Evolutionary conservation across 805 yeast species (phyloP), one percentile per base, ranked within the genome.

Genomic region (Pichia paraexigua): DNA sequence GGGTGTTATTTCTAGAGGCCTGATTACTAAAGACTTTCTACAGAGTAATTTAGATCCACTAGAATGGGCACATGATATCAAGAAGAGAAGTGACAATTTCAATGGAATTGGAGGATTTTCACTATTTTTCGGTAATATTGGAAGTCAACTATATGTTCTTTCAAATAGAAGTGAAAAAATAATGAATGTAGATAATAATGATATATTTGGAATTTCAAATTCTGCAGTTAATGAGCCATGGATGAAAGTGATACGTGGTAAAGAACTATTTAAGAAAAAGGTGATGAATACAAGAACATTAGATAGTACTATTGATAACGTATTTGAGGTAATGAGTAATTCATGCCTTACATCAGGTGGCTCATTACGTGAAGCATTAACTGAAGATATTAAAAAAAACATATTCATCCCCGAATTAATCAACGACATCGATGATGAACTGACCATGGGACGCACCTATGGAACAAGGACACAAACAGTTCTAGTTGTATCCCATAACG

Each of bases 231-330:
- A 74, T 30, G 72, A 79, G 25, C 85, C 87, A 8, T 91, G 98
- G 97, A 75, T 77, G 0, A 92, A 91, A 60, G 85, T 85, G 0
- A 57, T 61, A 5, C 49, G 68, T 6, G 97, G 92, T 70, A 82
- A 66, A 78, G 76, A 54, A 85, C 87, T 56, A 69, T 79, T 65
- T 5, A 3, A 12, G 20, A n/a, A 15, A 30, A 22, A 17, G 2
- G 43, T 17, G 28, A 21, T 32, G 27, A 20, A 10, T 17, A 10
- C 21, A 12, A 30, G 17, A 52, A 13, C 58, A 5, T 9, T 42
- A n/a, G 32, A 25, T 3, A 25, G 20, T 7, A 35, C 39, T n/a
- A 22, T 53, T 41, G 62, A 58, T 10, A 62, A 61, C 1, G 65
- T 70, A 7, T 66, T 70, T 45, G 77, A 74, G 28, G 64, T 72